Evolutionary conservation across 2,329 filamentous ascomycete species (phyloP).

Genomic region (Diaporthe sp.): DNA sequence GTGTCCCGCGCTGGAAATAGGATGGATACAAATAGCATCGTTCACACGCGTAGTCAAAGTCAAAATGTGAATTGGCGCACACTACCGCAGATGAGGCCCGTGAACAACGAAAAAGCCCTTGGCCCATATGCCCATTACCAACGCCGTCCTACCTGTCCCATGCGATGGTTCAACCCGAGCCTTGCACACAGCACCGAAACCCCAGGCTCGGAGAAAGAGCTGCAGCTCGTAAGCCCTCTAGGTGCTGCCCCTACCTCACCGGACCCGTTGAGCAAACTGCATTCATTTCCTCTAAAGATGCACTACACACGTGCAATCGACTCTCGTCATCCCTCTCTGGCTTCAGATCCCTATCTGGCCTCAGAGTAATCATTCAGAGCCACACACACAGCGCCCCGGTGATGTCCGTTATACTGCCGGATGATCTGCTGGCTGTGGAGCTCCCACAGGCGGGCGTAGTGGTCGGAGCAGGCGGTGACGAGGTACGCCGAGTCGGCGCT

Average conservation of each 20-base stretch:
- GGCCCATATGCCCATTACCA: constrained; percentile 12
- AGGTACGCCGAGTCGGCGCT: constrained; percentile 93
- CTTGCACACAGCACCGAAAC: background rate
- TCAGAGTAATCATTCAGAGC: constrained; percentile 89
- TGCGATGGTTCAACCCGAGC: background rate
- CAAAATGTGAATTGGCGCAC: constrained; percentile 5
- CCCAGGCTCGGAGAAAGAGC: background rate
- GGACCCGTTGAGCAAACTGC: background rate
- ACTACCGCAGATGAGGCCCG: background rate
- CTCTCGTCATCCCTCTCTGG: constrained; percentile 52
- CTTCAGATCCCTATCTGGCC: constrained; percentile 66
- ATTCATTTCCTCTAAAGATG: background rate
- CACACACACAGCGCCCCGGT: constrained; percentile 91
- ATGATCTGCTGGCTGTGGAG: constrained; percentile 89
- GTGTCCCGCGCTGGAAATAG: background rate
- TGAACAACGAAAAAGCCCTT: constrained; percentile 3
- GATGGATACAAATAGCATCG: background rate
- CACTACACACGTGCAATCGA: constrained; percentile 17
- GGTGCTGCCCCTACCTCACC: background rate
- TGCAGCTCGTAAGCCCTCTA: background rate
- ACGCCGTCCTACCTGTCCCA: constrained; percentile 20
- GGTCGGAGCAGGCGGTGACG: constrained; percentile 93
- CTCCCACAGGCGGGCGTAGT: constrained; percentile 95
- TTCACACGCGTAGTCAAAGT: background rate
- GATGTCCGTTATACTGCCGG: constrained; percentile 94